Evolutionary conservation across 306 rosid genomes (phyloP), one percentile per base, ranked within the genome.

Genomic region (Begonia peltatifolia): DNA sequence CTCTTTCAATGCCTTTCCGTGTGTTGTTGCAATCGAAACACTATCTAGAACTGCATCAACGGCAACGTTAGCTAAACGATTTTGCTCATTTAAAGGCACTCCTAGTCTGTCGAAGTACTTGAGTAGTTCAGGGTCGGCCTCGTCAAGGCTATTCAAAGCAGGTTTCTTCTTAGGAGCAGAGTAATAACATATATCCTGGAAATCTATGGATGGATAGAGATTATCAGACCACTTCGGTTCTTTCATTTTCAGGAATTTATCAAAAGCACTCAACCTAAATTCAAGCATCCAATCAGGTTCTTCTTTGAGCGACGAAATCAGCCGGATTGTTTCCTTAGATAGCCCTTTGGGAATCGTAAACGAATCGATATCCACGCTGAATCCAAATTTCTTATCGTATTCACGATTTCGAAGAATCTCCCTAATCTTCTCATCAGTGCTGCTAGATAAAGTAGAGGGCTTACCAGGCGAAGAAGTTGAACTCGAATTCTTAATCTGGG

Each of bases 271-370:
- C 51, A 87, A 65, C 11, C 96, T 65, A 54, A 87, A 87, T 60
- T 76, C 74, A 11, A 84, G 84, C 96, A 87, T 87, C 96, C 96
- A 87, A 54, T 69, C 76, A 1, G 96, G 96, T 59, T 87, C 96
- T 14, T 70, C 66, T 47, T 87, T 87, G 0, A 87, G 59, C 7
- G 79, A 52, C 5, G 93, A 87, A 11, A 87, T 87, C 20, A 77
- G 49, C 0, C 77, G 58, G 10, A 87, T 68, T 0, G 96, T 87
- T 17, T 87, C 93, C 50, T 65, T 35, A 1, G 87, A 72, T 0
- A 87, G 74, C 2, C 96, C 96, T 14, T 87, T 87, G 0, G 96
- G 96, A n/a, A 84, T 87, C 13, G 94, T 57, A 67, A 66, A 71
- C 20, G 88, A 87, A 46, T 84, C 96, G 56, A 87, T 76, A 20